phyloP scores from a whole-genome alignment of 192 early-diverging fungal species.

The Mortierella alpina region DNA sequence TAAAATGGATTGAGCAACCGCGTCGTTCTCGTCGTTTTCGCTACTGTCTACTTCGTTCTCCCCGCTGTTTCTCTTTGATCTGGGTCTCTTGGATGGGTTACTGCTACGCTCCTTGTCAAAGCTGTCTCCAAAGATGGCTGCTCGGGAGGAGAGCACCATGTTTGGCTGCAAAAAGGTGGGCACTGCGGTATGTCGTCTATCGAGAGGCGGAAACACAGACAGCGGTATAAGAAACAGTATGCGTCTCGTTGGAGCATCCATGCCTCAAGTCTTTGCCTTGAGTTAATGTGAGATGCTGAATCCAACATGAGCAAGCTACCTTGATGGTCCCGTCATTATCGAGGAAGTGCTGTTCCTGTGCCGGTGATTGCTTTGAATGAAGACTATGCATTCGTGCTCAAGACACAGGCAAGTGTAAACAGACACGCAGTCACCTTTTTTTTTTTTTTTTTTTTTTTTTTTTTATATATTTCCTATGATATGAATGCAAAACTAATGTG shows the following conservation, averaged over 20 bases:
- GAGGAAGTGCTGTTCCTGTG: too few species aligned
- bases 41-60: constrained; percentile 2
- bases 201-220: background rate
- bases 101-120: background rate
- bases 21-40: constrained; percentile 25
- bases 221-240: too few species aligned
- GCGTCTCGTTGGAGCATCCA: too few species aligned
- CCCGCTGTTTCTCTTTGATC: background rate
- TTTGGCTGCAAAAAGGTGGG: constrained; percentile 39
- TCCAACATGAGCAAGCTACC: too few species aligned
- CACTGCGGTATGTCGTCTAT: constrained; percentile 4
- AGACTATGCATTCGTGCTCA: too few species aligned
- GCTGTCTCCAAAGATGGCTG: constrained; percentile 31
- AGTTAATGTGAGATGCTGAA: too few species aligned
- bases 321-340: too few species aligned
- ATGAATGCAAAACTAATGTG: background rate
- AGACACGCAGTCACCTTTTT: too few species aligned
- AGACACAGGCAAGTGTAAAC: too few species aligned
- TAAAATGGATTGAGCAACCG: constrained; percentile 17
- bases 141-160: constrained; percentile 30
- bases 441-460: background rate
- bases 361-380: too few species aligned
- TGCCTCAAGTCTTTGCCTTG: too few species aligned
- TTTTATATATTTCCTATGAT: background rate
- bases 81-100: background rate